Base-by-base conservation (phyloP, 2,329 filamentous ascomycete genomes). In the Fusarium nanum region DNA sequence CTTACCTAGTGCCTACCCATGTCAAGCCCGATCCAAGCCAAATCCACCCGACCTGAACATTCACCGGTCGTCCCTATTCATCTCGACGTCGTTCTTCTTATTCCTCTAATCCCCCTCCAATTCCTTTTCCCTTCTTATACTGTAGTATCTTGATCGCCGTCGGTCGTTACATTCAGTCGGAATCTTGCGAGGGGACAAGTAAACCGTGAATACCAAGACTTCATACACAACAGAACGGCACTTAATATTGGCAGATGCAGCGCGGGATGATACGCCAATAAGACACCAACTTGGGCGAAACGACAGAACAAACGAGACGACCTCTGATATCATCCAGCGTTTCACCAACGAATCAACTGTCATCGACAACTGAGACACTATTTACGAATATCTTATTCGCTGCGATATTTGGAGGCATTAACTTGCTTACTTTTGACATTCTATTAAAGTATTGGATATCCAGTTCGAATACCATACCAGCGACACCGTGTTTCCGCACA, bases 51-150 rank as follows among this genome's bases (percentile, higher is more conserved):
- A 71, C 68, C 54, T 69, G 54, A 49, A 57, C 57, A 56, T 62
- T 66, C 60, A 62, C 67, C 62, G 49, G 34, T 37, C 49, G 63
- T 71, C 65, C 68, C 65, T 64, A 64, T 71, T 72, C 67, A 72
- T 64, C 62, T 72, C 44, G 48, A 67, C 47, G 42, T 67, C 41
- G 46, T 63, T 60, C 65, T 56, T 72, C 65, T 70, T 65, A 55
- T 67, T 71, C 61, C 62, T 68, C 48, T 49, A 52, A 60, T 58
- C 56, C 55, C 65, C 55, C 45, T 54, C 48, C 34, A 41, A 56
- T 28, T 41, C 52, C 55, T 54, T 54, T 23, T 20, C 54, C 56
- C 42, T 45, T 67, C 57, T 58, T 58, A 34, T 37, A 37, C 37
- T 46, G 45, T 47, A 53, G 62, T 45, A 54, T 52, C 45, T 53